Conservation (phyloP, 2,329 filamentous ascomycete species). For the Microdochium paspali region DNA sequence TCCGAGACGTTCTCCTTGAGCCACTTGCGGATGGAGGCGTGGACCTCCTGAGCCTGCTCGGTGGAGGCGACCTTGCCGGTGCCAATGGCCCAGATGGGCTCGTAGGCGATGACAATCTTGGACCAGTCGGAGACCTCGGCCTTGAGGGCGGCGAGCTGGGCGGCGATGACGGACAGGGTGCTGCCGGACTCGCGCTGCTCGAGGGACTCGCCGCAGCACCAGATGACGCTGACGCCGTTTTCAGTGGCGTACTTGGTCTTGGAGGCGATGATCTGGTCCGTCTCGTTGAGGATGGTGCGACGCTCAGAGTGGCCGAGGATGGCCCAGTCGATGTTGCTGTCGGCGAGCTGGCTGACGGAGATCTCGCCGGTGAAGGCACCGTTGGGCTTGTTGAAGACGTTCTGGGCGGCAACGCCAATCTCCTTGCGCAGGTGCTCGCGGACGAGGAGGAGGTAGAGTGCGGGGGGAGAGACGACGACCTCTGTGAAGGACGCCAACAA, state of each 20-base stretch:
- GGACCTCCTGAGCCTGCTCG: slow-evolving; percentile 87
- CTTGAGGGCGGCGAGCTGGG: slow-evolving; percentile 77
- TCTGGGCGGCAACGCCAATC: slow-evolving; percentile 86
- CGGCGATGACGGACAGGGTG: slow-evolving; percentile 79
- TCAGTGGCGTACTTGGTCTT: slow-evolving; percentile 94
- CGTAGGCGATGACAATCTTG: slow-evolving; percentile 94
- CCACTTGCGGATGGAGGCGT: slow-evolving; percentile 86
- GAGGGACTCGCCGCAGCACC: slow-evolving; percentile 94
- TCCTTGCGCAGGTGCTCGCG: slow-evolving; percentile 67
- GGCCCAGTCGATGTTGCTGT: slow-evolving; percentile 80
- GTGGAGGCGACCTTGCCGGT: slow-evolving; percentile 89
- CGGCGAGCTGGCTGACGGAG: slow-evolving; percentile 82
- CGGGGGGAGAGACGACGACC: slow-evolving; percentile 87
- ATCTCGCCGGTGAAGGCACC: slow-evolving; percentile 97
- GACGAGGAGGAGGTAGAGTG: slow-evolving; percentile 82
- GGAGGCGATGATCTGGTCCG: slow-evolving; percentile 73
- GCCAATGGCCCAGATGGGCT: slow-evolving; percentile 95
- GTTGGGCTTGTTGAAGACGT: slow-evolving; percentile 94
- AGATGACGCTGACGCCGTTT: slow-evolving; percentile 81
- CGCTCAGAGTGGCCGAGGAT: slow-evolving; percentile 94
- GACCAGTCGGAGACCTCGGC: slow-evolving; percentile 73
- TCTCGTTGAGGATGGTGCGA: slow-evolving; percentile 80
- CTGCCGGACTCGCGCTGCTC: slow-evolving; percentile 81
- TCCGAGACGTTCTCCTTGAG: slow-evolving; percentile 69
- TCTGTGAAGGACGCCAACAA: slow-evolving; percentile 41